Percentiles rank a stretch among this genome's conserved stretches.
Evolutionary conservation across 164 flowering plant species (phyloP).

Genomic region (Nelumbo lutea): DNA sequence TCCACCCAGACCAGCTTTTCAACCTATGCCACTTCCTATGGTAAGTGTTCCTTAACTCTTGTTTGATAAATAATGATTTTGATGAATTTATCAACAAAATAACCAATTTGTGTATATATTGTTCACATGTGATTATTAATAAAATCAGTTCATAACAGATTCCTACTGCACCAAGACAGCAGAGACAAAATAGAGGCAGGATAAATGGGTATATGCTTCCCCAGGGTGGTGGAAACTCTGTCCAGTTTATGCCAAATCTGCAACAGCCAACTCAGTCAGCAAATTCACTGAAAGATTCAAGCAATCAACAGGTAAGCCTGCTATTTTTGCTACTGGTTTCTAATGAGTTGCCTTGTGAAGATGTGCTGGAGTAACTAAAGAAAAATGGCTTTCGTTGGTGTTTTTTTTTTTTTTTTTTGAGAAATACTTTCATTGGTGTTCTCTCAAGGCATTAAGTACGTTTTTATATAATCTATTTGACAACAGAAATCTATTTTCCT

Average conservation of each 20-base stretch:
- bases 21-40: conserved; percentile 36
- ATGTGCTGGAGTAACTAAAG: no score
- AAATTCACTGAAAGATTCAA: conserved; percentile 36
- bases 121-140: not conserved
- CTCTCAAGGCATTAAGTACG: no score
- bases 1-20: conserved; percentile 46
- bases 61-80: not conserved
- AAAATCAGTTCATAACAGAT: conserved; percentile 29
- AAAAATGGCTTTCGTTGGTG: no score
- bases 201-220: conserved; percentile 43
- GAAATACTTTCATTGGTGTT: no score
- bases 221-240: conserved; percentile 32
- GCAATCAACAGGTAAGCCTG: conserved; percentile 50
- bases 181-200: conserved; percentile 61
- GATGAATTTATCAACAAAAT: not conserved
- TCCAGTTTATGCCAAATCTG: conserved; percentile 29
- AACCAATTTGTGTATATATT: not conserved
- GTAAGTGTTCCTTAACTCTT: conserved; percentile 22
- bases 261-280: conserved; percentile 33
- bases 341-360: no score
- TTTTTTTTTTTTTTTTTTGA: no score
- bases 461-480: no score
- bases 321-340: not conserved
- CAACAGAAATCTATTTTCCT: no score
- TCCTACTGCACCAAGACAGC: conserved; percentile 42